These are phyloP conservation scores for Coniochaeta hoffmannii DNA, from an alignment of 2,329 filamentous ascomycete genomes.

Conservation along the genomic window DNA sequence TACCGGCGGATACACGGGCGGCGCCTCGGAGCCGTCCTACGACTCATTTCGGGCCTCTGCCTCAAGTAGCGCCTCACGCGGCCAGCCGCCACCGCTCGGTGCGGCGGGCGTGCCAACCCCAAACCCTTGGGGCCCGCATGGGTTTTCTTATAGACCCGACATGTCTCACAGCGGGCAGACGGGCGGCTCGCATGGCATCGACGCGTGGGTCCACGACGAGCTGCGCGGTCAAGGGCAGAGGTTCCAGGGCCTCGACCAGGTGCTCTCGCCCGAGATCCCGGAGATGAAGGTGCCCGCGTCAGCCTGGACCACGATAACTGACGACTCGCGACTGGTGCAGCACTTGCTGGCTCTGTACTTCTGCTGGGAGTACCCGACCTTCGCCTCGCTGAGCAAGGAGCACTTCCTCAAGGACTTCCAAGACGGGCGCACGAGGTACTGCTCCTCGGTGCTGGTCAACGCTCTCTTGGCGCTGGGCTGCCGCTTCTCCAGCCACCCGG, in stretches of 20 bases:
- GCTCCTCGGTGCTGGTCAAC: conserved; percentile 60
- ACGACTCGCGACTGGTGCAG: conserved; percentile 50
- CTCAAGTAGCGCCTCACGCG: too few relatives aligned
- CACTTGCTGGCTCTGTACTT: conserved; percentile 63
- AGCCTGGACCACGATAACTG: conserved; percentile 56
- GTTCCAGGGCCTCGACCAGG: conserved; percentile 30
- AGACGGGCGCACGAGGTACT: conserved; percentile 54
- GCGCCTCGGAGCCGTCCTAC: too few relatives aligned
- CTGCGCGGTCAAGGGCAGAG: conserved; percentile 14
- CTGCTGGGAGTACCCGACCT: conserved; percentile 70
- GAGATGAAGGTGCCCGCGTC: conserved; percentile 33
- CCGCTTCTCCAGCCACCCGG: conserved; percentile 58
- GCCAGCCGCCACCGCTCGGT: too few relatives aligned
- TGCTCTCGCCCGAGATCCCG: conserved; percentile 38
- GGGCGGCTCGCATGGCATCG: conserved; percentile 38
- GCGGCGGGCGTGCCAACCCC: conserved; percentile 34
- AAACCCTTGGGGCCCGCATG: conserved; percentile 37
- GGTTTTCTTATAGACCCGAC: conserved; percentile 38
- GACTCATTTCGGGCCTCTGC: too few relatives aligned
- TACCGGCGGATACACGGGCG: too few relatives aligned
- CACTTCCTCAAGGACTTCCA: conserved; percentile 62
- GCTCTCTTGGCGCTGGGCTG: conserved; percentile 59
- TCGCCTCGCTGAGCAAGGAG: conserved; percentile 64
- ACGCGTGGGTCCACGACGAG: conserved; percentile 39
- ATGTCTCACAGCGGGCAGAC: conserved; percentile 35